Percentiles rank a stretch among this genome's conserved stretches.
Conservation (phyloP, 192 early-diverging fungal species). For the Gigaspora rosea region DNA sequence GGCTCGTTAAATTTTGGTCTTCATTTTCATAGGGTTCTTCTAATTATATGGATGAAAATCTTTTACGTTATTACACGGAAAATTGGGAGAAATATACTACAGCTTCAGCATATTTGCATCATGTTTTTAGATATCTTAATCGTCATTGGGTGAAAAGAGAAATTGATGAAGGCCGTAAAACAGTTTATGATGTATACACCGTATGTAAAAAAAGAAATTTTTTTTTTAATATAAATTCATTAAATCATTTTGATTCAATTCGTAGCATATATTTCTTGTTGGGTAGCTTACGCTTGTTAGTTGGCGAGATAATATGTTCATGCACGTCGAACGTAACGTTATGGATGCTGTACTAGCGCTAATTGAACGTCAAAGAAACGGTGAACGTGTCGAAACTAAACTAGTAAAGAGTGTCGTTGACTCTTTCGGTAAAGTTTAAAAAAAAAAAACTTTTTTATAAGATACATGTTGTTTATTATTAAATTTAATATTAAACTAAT, state of each 20-base stretch:
- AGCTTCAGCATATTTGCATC: constrained; percentile 84
- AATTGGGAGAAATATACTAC: constrained; percentile 90
- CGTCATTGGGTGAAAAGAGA: constrained; percentile 97
- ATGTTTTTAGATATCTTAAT: constrained; percentile 94
- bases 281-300: constrained; percentile 74
- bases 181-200: constrained; percentile 90
- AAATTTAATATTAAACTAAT: background rate
- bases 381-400: constrained; percentile 84
- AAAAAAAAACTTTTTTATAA: background rate
- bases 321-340: constrained; percentile 65
- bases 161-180: constrained; percentile 89
- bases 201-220: constrained; percentile 55
- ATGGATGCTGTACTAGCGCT: constrained; percentile 78
- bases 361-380: constrained; percentile 83
- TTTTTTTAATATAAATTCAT: constrained; percentile 24
- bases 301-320: constrained; percentile 84
- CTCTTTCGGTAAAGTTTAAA: constrained; percentile 74
- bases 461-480: background rate
- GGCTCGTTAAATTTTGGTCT: background rate
- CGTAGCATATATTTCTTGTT: no score
- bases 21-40: constrained; percentile 51
- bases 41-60: constrained; percentile 70
- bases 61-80: constrained; percentile 84
- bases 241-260: background rate
- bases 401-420: constrained; percentile 88